Evolutionary conservation across 163 green algal species (phyloP), one percentile per base, ranked within the genome.

Genomic region (Chlamydomonas reinhardtii): DNA sequence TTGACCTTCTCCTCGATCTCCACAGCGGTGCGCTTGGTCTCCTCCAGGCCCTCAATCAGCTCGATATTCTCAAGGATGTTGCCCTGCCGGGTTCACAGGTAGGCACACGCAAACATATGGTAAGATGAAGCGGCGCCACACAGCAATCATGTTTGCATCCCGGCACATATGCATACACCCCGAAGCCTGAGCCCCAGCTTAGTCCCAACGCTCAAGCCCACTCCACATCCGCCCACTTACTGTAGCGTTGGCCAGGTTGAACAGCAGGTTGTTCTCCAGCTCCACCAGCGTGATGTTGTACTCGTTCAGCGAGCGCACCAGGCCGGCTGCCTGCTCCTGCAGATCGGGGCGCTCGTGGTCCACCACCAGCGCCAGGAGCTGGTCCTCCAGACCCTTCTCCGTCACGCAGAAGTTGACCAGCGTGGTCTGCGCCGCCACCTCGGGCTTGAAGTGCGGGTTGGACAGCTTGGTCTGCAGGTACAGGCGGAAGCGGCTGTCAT

Each of bases 371-470:
- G 95, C 93, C n/a, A 96, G 90, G 92, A 89, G 56, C 89, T 97
- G 94, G 74, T 97, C 94, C 89, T 96, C 91, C 62, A 97, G 77
- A 1, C 93, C 95, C 87, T 96, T 96, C 92, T 97, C 94, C 24
- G 97, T 99, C 11, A 99, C 97, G 75, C 93, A 96, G 93, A 98
- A 99, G 91, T 99, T 98, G 54, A 99, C 92, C 31, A 99, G 79
- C 4, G 97, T 99, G 27, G 94, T 97, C 91, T 96, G 95, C 20
- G 96, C 97, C 19, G 92, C 90, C 37, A 98, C 96, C 90, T 99
- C 97, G 35, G 97, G 97, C 88, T 95, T 95, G 94, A 97, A 99
- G 92, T 99, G 96, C 12, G 97, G 97, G 91, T 98, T 98, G 82
- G 94, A 90, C 35, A 98, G 94, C 92, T 98, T 98, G 56, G 97